These are phyloP conservation scores for Akanthomyces uredinophilus DNA, from an alignment of 2,329 filamentous ascomycete genomes.

Conservation along the genomic window DNA sequence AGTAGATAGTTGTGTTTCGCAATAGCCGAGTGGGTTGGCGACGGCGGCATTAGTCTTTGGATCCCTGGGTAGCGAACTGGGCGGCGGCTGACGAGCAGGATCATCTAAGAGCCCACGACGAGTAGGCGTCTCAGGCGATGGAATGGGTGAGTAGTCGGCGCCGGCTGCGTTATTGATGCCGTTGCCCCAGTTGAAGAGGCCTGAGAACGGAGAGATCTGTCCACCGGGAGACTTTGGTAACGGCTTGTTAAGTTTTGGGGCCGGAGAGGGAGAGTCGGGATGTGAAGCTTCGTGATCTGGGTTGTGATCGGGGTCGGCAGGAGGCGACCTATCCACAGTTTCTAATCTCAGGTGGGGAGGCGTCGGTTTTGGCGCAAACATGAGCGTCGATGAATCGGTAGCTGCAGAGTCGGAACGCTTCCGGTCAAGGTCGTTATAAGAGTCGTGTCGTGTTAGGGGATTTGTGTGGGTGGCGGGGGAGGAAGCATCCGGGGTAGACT, in stretches of 20 bases:
- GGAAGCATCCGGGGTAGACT: conserved; percentile 23
- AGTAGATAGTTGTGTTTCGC: conserved; percentile 48
- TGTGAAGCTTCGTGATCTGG: conserved; percentile 20
- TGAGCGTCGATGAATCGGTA: conserved; percentile 28
- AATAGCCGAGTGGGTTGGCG: conserved; percentile 42
- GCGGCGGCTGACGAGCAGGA: conserved; percentile 23
- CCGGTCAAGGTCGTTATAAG: conserved; percentile 31
- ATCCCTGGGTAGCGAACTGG: conserved; percentile 28
- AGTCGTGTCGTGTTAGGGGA: conserved; percentile 16
- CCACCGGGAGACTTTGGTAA: conserved; percentile 48
- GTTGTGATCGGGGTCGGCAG: conserved; percentile 21
- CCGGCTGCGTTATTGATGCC: conserved; percentile 20
- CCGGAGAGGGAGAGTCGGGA: conserved; percentile 23
- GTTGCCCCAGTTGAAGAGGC: conserved; percentile 49
- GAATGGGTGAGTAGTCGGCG: conserved; percentile 49
- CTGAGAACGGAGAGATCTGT: conserved; percentile 43
- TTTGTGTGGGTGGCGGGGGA: conserved; percentile 22
- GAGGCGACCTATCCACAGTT: conserved; percentile 30
- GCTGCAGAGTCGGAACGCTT: conserved; percentile 21
- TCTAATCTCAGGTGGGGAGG: conserved; percentile 50
- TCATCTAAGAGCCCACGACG: conserved; percentile 29
- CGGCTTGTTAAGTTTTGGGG: conserved; percentile 47
- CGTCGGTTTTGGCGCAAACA: conserved; percentile 44
- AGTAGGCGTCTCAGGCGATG: conserved; percentile 46
- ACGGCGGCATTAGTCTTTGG: conserved; percentile 37